A percentile compares a stretch with the other conserved stretches of the same genome.
These are phyloP conservation scores for Triadica sebifera DNA, from an alignment of 345 rosid genomes.

Conservation along the genomic window DNA sequence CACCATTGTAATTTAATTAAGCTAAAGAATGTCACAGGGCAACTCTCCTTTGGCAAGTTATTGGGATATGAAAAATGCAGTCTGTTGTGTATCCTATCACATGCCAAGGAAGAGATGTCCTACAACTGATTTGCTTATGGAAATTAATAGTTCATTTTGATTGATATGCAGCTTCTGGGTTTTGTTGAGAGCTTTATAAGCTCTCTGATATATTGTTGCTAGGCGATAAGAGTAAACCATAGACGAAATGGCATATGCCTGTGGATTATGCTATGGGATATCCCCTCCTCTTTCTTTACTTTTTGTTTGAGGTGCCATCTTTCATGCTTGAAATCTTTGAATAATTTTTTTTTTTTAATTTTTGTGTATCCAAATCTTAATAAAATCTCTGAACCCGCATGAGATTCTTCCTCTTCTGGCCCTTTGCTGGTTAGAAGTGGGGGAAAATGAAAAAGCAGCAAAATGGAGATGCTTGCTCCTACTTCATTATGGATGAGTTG, in stretches of 20 bases:
- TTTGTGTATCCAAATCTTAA: neutral
- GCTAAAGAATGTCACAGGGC: slow-evolving; percentile 39
- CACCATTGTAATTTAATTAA: slow-evolving; percentile 8
- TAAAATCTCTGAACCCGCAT: neutral
- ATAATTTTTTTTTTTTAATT: neutral
- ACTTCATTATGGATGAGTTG: neutral
- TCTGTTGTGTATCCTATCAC: neutral
- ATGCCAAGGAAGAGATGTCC: slow-evolving; percentile 34
- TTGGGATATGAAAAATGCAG: neutral
- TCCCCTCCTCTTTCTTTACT: neutral
- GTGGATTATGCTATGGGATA: neutral
- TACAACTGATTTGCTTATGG: slow-evolving; percentile 18
- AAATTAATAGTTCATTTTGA: neutral
- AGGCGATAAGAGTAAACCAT: neutral
- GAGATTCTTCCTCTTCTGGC: slow-evolving; percentile 1
- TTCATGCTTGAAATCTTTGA: neutral
- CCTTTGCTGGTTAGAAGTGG: neutral
- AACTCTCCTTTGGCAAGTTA: slow-evolving; percentile 54
- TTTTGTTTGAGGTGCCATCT: neutral
- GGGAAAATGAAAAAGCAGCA: neutral
- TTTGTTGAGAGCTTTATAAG: neutral
- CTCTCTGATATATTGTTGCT: neutral
- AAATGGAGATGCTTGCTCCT: neutral
- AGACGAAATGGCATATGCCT: slow-evolving; percentile 4
- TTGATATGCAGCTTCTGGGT: neutral